phyloP scores from a whole-genome alignment of 2,329 filamentous ascomycete species.

The Calonectria crousiana region DNA sequence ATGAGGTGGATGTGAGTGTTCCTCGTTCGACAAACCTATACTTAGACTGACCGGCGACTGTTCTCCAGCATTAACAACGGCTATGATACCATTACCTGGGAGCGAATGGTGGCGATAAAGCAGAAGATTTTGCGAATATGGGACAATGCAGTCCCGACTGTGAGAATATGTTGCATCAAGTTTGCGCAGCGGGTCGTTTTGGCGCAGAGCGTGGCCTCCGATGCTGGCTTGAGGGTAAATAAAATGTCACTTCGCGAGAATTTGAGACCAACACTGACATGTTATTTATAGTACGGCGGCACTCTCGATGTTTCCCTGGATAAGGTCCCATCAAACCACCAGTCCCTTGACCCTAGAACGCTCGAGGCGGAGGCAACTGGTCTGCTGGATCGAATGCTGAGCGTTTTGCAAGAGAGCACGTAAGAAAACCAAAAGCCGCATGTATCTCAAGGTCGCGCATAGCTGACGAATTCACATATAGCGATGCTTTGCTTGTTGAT shows the following conservation, averaged over 20 bases:
- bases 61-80: slow-evolving; percentile 83
- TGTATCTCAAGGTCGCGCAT: not conserved
- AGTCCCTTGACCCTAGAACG: slow-evolving; percentile 80
- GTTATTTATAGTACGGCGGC: slow-evolving; percentile 55
- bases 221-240: slow-evolving; percentile 82
- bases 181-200: slow-evolving; percentile 95
- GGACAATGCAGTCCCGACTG: slow-evolving; percentile 81
- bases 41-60: slow-evolving; percentile 45
- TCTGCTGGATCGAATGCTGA: slow-evolving; percentile 87
- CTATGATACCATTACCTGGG: slow-evolving; percentile 85
- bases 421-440: slow-evolving; percentile 56
- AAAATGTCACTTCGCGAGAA: not conserved
- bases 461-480: slow-evolving; percentile 51
- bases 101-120: slow-evolving; percentile 90
- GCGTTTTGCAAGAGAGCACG: slow-evolving; percentile 87
- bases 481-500: slow-evolving; percentile 89
- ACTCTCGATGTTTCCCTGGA: slow-evolving; percentile 83
- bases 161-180: slow-evolving; percentile 96
- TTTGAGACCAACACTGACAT: slow-evolving; percentile 24
- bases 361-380: slow-evolving; percentile 95
- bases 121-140: slow-evolving; percentile 88
- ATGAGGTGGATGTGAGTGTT: slow-evolving; percentile 92
- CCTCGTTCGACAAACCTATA: slow-evolving; percentile 12
- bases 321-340: slow-evolving; percentile 86
- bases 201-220: slow-evolving; percentile 87